Percentiles rank a stretch among this genome's conserved stretches.
These are phyloP conservation scores for Osmanthus fragrans DNA, from an alignment of 257 asterid genomes.

Conservation along the genomic window DNA sequence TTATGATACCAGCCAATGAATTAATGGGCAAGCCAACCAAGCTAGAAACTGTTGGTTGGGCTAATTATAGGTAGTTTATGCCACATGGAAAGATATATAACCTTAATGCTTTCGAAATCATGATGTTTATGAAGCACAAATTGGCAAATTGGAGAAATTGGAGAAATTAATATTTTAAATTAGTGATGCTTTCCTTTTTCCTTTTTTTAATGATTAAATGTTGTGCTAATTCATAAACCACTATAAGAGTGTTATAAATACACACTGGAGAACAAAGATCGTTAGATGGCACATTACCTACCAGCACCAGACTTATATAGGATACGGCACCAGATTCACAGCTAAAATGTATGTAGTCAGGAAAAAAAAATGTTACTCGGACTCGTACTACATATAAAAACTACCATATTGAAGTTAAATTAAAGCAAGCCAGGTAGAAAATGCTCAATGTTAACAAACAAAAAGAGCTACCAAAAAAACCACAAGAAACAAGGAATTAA, in stretches of 20 bases:
- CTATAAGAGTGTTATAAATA: too few species aligned
- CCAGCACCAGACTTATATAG: background rate
- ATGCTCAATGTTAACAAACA: background rate
- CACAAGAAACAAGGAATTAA: background rate
- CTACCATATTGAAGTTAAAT: background rate
- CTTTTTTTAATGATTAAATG: background rate
- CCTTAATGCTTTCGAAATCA: background rate
- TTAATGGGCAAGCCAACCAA: background rate
- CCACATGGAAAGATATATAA: background rate
- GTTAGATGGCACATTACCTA: background rate
- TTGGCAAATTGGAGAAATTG: background rate
- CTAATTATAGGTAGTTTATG: background rate
- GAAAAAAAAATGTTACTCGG: background rate
- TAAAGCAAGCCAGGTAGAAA: too few species aligned
- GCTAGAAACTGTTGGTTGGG: background rate
- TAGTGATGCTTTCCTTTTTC: background rate
- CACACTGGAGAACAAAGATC: background rate
- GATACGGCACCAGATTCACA: background rate
- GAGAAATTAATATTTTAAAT: background rate
- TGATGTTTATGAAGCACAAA: background rate
- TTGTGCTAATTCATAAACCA: background rate
- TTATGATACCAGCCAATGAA: background rate
- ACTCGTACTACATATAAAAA: background rate
- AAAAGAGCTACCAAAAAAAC: background rate
- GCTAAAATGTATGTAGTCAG: background rate